Base-by-base conservation (phyloP, 2,329 filamentous ascomycete species). In the Hymenoscyphus salicellus region DNA sequence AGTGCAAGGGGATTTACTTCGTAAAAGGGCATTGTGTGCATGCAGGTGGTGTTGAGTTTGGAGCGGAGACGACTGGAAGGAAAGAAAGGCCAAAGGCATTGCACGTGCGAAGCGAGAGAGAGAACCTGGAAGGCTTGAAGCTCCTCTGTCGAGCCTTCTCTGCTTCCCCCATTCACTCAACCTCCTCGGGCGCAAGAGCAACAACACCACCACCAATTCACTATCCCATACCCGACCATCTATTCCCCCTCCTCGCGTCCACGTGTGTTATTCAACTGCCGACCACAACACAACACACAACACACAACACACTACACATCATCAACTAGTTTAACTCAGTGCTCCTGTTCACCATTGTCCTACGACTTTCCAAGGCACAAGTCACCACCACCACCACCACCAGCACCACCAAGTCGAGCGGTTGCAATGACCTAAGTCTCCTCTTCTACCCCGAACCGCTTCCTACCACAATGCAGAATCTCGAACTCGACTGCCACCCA, bases 381-480 rank as follows among this genome's bases (percentile, higher is more conserved):
- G 58, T 36, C 67, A 38, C 28, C 28, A 32, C 58, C 46, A 14
- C 11, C 33, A 33, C 16, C 28, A n/a, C 17, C 55, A 49, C 43
- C 43, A 49, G 14, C 7, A n/a, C n/a, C n/a, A 30, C 28, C 3
- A 30, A 41, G 23, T 43, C 68, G 58, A 63, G 66, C 65, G 68
- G 68, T 69, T 69, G 71, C 68, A 64, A 74, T 74, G 73, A 68
- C 58, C 69, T 74, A 69, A 74, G 66, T 63, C 65, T 60, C 65
- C 60, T 61, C 60, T 32, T 60, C 62, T 38, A 52, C 62, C 36
- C 57, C 63, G 64, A 62, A 60, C 56, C 61, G 46, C 56, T 58
- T 64, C 61, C 64, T 60, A 71, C 69, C 73, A 76, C 73, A 69
- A 76, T 76, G 75, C 72, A 73, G 72, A 66, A 72, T 72, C 68